Base-by-base conservation (phyloP, 2,329 filamentous ascomycete genomes). In the Clonostachys chloroleuca region DNA sequence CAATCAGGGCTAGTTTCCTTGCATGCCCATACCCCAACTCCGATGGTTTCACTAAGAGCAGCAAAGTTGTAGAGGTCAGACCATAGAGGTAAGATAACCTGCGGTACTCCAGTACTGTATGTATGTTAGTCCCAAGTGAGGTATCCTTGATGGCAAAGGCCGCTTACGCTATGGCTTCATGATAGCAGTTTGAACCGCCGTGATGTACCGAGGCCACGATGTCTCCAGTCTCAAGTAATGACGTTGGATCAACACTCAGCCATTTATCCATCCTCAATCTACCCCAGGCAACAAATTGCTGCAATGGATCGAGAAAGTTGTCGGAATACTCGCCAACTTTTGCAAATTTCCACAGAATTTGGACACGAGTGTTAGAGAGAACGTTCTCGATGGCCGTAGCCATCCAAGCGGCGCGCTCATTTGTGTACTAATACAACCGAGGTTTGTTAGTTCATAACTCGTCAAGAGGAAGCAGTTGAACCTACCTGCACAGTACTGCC, bases 31-130 rank as follows among this genome's bases (percentile, higher is more conserved):
- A 69, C 49, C 1, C 71, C 72, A 17, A 75, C 61, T 0, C 64
- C 65, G 0, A 72, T 51, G 45, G 57, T 65, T 52, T 75, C 71
- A 1, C 65, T 68, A 5, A 65, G 61, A n/a, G 57, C 58, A 7
- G 72, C 70, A 47, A 64, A 73, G 45, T 74, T 67, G 47, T 69
- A 70, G 0, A 65, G 63, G 43, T 75, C 72, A 4, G 65, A 57
- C 72, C 72, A 75, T 5, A 64, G 52, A 0, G 73, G 72, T 2
- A 75, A 55, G 5, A 75, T 52, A 10, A 75, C 51, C 43, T 75
- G 73, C 4, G 72, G 66, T 6, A 70, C 59, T 4, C 71, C 71
- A 17, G 63, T 61, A 14, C 70, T 73, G 9, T 30, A 30, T 30
- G 24, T 30, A 34, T 34, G 14, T 16, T 47, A 34, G n/a, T 42